Evolutionary conservation across 495 filamentous ascomycete species (phyloP).

Genomic region (Penicillium steckii): DNA sequence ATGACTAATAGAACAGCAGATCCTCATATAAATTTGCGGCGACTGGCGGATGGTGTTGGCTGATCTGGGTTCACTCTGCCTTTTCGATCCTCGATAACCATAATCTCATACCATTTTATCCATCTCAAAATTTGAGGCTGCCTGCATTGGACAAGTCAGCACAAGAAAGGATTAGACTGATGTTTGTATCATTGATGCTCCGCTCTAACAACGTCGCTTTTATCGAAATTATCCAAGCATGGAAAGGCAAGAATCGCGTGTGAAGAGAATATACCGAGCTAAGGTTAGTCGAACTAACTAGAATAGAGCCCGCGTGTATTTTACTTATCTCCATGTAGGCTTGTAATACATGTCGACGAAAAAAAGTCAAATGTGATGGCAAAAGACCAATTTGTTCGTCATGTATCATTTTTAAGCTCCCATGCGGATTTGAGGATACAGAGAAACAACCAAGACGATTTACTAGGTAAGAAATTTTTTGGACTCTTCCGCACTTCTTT

Average conservation of each 20-base stretch:
- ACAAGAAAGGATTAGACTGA: no score
- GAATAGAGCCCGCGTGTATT: neutral
- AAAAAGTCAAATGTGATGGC: conserved; percentile 18
- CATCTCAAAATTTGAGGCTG: no score
- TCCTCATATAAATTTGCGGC: no score
- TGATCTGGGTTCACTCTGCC: no score
- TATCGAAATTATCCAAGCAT: neutral
- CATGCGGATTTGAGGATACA: conserved; percentile 7
- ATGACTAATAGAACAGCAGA: no score
- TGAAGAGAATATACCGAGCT: neutral
- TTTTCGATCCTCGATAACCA: no score
- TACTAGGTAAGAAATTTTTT: neutral
- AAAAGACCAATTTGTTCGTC: conserved; percentile 7
- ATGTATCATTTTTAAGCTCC: conserved; percentile 9
- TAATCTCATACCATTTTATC: no score
- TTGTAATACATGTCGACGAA: conserved; percentile 8
- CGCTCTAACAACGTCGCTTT: no score
- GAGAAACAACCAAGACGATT: neutral
- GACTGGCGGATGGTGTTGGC: no score
- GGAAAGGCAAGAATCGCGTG: neutral
- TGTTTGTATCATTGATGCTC: no score
- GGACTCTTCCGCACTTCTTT: no score
- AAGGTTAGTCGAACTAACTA: neutral
- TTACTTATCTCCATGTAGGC: neutral
- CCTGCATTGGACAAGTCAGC: no score